Conservation (phyloP, 208 protist species). For the Trichomonas tenax region DNA sequence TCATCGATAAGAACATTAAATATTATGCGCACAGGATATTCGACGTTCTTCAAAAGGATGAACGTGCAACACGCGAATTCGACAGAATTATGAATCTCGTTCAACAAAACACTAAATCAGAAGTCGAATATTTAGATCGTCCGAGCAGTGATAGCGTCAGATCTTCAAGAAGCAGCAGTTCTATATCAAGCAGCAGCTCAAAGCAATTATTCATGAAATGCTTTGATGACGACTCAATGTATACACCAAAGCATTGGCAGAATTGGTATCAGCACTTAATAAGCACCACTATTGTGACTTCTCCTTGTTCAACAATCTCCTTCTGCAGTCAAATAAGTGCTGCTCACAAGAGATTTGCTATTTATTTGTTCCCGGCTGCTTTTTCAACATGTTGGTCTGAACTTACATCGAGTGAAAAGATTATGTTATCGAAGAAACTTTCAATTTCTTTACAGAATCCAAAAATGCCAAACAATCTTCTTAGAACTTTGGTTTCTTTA, state of each 20-base stretch:
- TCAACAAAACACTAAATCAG: neutral
- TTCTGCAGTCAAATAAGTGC: neutral
- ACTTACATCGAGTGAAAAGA: neutral
- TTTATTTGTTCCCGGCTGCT: neutral
- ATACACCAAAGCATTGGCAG: neutral
- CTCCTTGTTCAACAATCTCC: neutral
- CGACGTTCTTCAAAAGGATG: neutral
- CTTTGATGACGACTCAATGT: neutral
- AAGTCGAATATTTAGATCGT: neutral
- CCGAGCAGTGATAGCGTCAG: neutral
- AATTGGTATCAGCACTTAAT: neutral
- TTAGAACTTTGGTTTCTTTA: neutral
- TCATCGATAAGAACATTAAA: neutral
- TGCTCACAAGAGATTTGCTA: neutral
- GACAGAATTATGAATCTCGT: neutral
- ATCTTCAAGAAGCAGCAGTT: neutral
- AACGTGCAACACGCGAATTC: neutral
- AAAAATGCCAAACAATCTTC: neutral
- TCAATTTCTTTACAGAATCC: neutral
- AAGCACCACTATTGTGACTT: neutral
- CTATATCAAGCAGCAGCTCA: neutral
- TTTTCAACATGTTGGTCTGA: neutral
- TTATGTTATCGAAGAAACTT: neutral
- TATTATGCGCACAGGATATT: neutral
- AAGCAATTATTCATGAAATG: neutral